These are phyloP conservation scores for Metschnikowia koreensis DNA, from an alignment of 805 yeast genomes.

Conservation along the genomic window DNA sequence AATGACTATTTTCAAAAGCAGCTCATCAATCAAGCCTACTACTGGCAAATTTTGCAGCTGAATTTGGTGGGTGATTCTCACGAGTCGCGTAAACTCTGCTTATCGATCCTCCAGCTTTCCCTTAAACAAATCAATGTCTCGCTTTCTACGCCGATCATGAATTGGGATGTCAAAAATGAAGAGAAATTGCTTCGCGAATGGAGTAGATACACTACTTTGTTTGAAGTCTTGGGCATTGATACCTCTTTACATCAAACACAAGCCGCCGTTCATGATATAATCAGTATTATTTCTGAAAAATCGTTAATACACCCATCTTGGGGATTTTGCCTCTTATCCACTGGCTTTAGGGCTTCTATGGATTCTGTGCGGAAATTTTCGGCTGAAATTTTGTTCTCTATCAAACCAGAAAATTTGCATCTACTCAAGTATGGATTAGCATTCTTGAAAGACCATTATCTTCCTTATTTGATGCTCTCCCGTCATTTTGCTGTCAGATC, in stretches of 20 bases:
- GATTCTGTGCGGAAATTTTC: conserved; percentile 72
- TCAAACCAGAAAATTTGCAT: conserved; percentile 45
- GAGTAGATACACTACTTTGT: conserved; percentile 70
- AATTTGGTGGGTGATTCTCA: conserved; percentile 57
- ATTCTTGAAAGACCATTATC: conserved; percentile 47
- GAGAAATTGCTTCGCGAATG: conserved; percentile 49
- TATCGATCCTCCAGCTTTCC: conserved; percentile 64
- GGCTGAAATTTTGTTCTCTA: conserved; percentile 51
- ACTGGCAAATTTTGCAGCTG: conserved; percentile 56
- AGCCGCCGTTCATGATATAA: conserved; percentile 68
- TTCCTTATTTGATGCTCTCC: conserved; percentile 65
- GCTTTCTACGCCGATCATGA: conserved; percentile 35
- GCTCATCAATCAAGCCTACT: conserved; percentile 23
- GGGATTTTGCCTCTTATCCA: conserved; percentile 70
- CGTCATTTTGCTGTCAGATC: conserved; percentile 50
- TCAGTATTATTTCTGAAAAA: conserved; percentile 46
- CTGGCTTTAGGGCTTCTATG: conserved; percentile 73
- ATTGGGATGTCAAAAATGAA: conserved; percentile 37
- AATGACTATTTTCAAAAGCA: conserved; percentile 25
- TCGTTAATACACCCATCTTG: conserved; percentile 64
- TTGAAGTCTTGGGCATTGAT: conserved; percentile 80
- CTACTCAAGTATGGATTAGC: conserved; percentile 34
- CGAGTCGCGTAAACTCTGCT: conserved; percentile 65
- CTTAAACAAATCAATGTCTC: conserved; percentile 44
- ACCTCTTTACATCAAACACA: conserved; percentile 83